These are phyloP conservation scores for Xylaria sp. DNA, from an alignment of 2,329 filamentous ascomycete species.

Conservation along the genomic window DNA sequence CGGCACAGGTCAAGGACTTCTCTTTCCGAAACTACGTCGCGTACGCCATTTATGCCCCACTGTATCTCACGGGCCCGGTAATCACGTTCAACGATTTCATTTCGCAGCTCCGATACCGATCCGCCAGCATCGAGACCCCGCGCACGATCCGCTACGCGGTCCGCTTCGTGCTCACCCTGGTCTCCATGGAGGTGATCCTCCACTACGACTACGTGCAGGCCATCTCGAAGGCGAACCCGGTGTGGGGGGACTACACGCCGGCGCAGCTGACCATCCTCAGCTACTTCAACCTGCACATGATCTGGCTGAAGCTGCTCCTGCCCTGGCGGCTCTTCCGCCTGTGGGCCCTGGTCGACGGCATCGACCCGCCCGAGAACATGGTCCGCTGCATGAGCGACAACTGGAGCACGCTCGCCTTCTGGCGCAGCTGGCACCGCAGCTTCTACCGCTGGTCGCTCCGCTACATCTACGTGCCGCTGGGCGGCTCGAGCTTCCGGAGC, in stretches of 20 bases:
- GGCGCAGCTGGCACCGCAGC: conserved; percentile 93
- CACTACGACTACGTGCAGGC: conserved; percentile 94
- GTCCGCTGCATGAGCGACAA: conserved; percentile 95
- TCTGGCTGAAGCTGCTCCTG: conserved; percentile 96
- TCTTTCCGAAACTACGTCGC: conserved; percentile 85
- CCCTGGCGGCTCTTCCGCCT: conserved; percentile 98
- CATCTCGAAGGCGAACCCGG: conserved; percentile 78
- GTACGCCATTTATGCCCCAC: conserved; percentile 86
- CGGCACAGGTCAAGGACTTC: conserved; percentile 73
- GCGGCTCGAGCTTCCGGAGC: conserved; percentile 62
- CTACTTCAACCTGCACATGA: conserved; percentile 94
- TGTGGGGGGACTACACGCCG: conserved; percentile 83
- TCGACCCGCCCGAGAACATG: conserved; percentile 98
- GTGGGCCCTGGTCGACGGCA: conserved; percentile 88
- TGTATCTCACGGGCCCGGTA: conserved; percentile 92
- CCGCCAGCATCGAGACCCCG: conserved; percentile 68
- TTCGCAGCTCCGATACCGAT: conserved; percentile 75
- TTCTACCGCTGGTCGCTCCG: conserved; percentile 95
- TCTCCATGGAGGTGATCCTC: conserved; percentile 88
- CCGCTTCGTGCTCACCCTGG: conserved; percentile 77
- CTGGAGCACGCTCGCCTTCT: conserved; percentile 87
- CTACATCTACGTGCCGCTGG: conserved; percentile 91
- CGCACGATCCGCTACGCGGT: conserved; percentile 82
- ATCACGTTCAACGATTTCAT: conserved; percentile 98
- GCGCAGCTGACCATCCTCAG: conserved; percentile 88